A percentile compares a stretch with the other conserved stretches of the same genome.
Evolutionary conservation across 2,329 filamentous ascomycete genomes (phyloP).

Genomic region (Amylocarpus encephaloides): DNA sequence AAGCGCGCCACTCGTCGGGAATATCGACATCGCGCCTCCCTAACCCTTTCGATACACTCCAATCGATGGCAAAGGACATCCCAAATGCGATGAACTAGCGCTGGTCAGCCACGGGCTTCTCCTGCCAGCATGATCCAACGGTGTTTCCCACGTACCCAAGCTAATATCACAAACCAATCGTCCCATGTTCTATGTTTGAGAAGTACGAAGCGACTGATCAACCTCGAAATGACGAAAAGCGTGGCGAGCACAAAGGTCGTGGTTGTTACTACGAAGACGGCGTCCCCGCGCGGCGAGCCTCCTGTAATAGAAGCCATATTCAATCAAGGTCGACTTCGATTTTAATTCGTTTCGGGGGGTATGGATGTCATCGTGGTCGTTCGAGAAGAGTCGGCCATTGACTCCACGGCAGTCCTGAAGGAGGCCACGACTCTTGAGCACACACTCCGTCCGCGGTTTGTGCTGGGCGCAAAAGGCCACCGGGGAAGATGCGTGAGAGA

Average conservation of each 20-base stretch:
- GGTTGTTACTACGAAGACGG: conserved; percentile 64
- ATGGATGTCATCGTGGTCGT: too few relatives aligned
- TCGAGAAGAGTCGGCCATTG: too few relatives aligned
- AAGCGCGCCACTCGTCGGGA: conserved; percentile 38
- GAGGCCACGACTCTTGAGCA: too few relatives aligned
- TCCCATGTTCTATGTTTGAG: conserved; percentile 67
- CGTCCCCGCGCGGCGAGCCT: not conserved
- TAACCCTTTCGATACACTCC: conserved; percentile 57
- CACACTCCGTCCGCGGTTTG: too few relatives aligned
- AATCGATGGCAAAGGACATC: conserved; percentile 59
- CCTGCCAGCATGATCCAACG: too few relatives aligned
- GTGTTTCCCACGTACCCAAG: conserved; percentile 51
- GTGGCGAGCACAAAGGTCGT: conserved; percentile 63
- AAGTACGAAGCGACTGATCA: conserved; percentile 67
- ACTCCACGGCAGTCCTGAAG: too few relatives aligned
- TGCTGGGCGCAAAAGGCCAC: too few relatives aligned
- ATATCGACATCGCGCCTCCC: conserved; percentile 63
- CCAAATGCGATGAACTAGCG: conserved; percentile 52
- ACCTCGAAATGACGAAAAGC: conserved; percentile 66
- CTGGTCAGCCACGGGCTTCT: not conserved
- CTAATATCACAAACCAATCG: conserved; percentile 73
- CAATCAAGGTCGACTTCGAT: too few relatives aligned
- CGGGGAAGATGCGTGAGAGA: too few relatives aligned
- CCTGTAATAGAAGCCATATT: not conserved
- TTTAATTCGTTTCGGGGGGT: too few relatives aligned